Conservation (phyloP, 805 yeast genomes). For the Alloascoidea africana region DNA sequence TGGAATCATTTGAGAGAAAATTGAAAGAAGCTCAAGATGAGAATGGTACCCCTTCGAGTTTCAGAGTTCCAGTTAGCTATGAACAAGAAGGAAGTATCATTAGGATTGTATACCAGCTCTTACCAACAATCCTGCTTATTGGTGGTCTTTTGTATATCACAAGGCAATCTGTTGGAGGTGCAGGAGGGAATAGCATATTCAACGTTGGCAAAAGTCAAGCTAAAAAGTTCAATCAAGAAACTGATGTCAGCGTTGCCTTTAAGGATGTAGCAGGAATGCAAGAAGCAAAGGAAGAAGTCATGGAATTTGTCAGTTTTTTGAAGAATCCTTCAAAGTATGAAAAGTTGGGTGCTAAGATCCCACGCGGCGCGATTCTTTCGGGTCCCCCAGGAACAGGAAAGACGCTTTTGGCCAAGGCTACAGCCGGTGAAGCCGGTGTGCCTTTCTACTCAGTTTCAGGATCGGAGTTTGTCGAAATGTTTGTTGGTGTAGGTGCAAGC, state of each 20-base stretch:
- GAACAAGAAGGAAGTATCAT: not conserved
- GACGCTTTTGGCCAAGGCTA: constrained; percentile 91
- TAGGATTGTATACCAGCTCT: constrained; percentile 5
- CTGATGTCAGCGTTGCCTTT: constrained; percentile 78
- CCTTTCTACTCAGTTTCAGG: constrained; percentile 95
- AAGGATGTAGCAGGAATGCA: constrained; percentile 95
- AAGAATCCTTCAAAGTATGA: constrained; percentile 86
- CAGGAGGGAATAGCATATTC: constrained; percentile 73
- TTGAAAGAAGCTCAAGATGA: constrained; percentile 65
- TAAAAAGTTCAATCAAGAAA: constrained; percentile 79
- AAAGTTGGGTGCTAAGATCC: constrained; percentile 89
- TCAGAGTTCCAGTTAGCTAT: constrained; percentile 81
- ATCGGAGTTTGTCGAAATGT: constrained; percentile 96
- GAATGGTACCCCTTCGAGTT: constrained; percentile 39
- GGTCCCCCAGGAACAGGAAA: constrained; percentile 99
- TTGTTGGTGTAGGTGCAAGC: constrained; percentile 98
- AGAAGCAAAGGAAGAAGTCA: constrained; percentile 93
- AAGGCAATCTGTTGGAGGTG: constrained; percentile 39
- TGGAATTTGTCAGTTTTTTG: constrained; percentile 93
- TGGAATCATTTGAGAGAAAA: constrained; percentile 75
- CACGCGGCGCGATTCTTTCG: constrained; percentile 92
- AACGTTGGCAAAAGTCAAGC: constrained; percentile 86
- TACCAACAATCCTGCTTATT: constrained; percentile 82
- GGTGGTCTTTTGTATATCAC: constrained; percentile 83
- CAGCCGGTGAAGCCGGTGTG: constrained; percentile 98